A percentile compares a stretch with the other conserved stretches of the same genome.
These are phyloP conservation scores for Lecanicillium sp. DNA, from an alignment of 2,329 filamentous ascomycete species.

Conservation along the genomic window DNA sequence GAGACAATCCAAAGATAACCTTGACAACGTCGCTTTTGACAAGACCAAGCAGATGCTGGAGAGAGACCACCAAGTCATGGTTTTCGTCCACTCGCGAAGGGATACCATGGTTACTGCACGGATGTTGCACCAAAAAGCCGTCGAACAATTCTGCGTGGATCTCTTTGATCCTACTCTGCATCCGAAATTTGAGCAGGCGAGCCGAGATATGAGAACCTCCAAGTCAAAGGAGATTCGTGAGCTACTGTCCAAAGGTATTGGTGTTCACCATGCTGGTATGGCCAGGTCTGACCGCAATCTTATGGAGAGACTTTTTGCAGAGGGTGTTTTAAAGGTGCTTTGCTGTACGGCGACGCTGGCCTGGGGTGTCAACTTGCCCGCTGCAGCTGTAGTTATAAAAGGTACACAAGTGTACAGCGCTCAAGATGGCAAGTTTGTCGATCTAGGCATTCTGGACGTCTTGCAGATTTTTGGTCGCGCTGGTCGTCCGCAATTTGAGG, in stretches of 20 bases:
- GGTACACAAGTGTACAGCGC: slow-evolving; percentile 96
- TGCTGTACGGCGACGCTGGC: slow-evolving; percentile 97
- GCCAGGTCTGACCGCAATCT: slow-evolving; percentile 86
- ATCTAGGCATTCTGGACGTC: slow-evolving; percentile 92
- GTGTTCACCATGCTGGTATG: slow-evolving; percentile 96
- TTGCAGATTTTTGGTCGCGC: slow-evolving; percentile 98
- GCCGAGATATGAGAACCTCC: slow-evolving; percentile 77
- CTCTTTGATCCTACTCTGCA: slow-evolving; percentile 77
- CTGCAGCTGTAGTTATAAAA: slow-evolving; percentile 95
- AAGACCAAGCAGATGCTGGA: slow-evolving; percentile 93
- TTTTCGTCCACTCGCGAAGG: slow-evolving; percentile 94
- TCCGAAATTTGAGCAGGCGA: slow-evolving; percentile 70
- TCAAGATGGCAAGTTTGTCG: slow-evolving; percentile 92
- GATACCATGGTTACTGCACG: slow-evolving; percentile 87
- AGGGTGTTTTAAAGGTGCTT: slow-evolving; percentile 91
- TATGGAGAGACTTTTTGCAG: slow-evolving; percentile 85
- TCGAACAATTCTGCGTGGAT: slow-evolving; percentile 69
- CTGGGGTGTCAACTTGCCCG: slow-evolving; percentile 97
- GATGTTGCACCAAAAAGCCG: slow-evolving; percentile 77
- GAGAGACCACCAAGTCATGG: slow-evolving; percentile 94
- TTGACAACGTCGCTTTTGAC: slow-evolving; percentile 82
- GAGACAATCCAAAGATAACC: slow-evolving; percentile 77
- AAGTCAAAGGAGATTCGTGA: slow-evolving; percentile 84
- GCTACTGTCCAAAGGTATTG: slow-evolving; percentile 81
- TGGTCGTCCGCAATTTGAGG: slow-evolving; percentile 94